phyloP scores from a whole-genome alignment of 148 eudicot species.

The Polygonum aviculare region DNA sequence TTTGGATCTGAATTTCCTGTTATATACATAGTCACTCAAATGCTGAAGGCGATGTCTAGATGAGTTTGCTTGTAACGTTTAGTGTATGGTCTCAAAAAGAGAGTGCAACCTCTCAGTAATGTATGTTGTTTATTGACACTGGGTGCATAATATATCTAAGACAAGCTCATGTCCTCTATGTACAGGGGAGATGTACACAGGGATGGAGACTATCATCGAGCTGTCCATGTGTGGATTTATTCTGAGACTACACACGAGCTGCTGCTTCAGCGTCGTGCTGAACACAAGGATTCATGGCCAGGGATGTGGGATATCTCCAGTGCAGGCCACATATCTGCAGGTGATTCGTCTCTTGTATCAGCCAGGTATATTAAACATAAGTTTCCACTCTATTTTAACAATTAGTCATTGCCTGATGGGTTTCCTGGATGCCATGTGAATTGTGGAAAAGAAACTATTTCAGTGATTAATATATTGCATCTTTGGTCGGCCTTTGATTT shows the following conservation, averaged over 20 bases:
- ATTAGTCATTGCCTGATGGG: neutral
- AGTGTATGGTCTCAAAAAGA: neutral
- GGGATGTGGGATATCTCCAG: constrained; percentile 94
- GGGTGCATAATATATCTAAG: neutral
- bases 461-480: neutral
- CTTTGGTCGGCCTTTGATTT: neutral
- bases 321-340: constrained; percentile 97
- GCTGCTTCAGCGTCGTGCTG: constrained; percentile 75
- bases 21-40: neutral
- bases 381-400: neutral
- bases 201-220: constrained; percentile 94
- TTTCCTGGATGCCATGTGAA: neutral
- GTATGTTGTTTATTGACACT: neutral
- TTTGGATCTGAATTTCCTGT: neutral
- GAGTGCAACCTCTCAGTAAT: neutral
- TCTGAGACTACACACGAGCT: constrained; percentile 84
- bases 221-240: constrained; percentile 92
- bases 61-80: neutral
- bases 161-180: constrained; percentile 8
- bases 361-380: constrained; percentile 44
- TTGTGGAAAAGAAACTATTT: neutral
- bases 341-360: constrained; percentile 77
- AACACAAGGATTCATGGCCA: constrained; percentile 90
- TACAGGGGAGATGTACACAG: constrained; percentile 68
- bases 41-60: neutral